Percentiles rank a stretch among this genome's conserved stretches.
Conservation (phyloP, 352 stramenopile genomes). For the Globisporangium emineosum region DNA sequence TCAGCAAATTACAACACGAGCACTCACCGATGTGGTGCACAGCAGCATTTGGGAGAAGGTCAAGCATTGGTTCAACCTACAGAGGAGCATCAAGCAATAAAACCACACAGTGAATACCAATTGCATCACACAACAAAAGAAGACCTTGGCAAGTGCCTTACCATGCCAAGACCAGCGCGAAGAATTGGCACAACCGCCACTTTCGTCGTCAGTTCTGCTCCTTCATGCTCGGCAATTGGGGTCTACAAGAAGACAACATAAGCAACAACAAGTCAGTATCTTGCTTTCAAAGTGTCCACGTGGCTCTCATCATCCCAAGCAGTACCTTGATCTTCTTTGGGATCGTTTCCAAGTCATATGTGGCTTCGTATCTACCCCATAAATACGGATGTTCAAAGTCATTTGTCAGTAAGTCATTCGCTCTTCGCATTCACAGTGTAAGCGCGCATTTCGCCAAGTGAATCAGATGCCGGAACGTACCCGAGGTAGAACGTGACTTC, state of each 20-base stretch:
- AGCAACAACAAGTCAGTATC: too few species aligned
- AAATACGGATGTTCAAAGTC: too few species aligned
- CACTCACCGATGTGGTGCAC: constrained; percentile 97
- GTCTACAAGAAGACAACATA: constrained; percentile 34
- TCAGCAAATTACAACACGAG: constrained; percentile 6
- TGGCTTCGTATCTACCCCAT: constrained; percentile 73
- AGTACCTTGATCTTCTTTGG: constrained; percentile 73
- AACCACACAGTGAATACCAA: not conserved
- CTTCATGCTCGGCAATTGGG: constrained; percentile 69
- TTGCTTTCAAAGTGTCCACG: not conserved
- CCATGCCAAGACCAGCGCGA: constrained; percentile 88
- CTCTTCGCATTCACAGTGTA: too few species aligned
- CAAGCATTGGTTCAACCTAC: constrained; percentile 95
- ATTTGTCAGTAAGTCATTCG: too few species aligned
- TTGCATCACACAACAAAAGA: not conserved
- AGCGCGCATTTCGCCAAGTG: not conserved
- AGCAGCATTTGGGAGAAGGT: constrained; percentile 93
- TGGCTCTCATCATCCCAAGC: not conserved
- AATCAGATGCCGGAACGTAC: constrained; percentile 51
- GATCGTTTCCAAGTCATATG: constrained; percentile 56
- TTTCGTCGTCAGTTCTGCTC: constrained; percentile 86
- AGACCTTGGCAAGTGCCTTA: constrained; percentile 15
- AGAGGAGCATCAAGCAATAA: constrained; percentile 7
- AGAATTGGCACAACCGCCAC: constrained; percentile 97
- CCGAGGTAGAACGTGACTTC: constrained; percentile 98